Conservation (phyloP, 352 stramenopile genomes). For the Saprolegnia diclina region DNA sequence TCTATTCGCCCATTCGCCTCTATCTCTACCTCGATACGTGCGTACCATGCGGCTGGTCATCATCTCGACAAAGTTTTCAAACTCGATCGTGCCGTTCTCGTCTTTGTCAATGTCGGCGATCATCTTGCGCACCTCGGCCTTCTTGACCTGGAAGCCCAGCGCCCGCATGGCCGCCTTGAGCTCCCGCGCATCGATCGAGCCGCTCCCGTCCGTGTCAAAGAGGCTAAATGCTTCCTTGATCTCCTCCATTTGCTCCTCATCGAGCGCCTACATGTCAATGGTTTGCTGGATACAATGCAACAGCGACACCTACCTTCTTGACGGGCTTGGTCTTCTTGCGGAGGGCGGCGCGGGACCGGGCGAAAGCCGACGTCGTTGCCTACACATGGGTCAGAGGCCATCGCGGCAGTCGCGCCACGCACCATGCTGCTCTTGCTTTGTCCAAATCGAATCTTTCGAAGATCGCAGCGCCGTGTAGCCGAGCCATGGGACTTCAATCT, state of each 20-base stretch:
- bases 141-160: constrained; percentile 91
- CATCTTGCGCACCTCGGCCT: constrained; percentile 89
- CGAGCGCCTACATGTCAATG: constrained; percentile 43
- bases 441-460: background rate
- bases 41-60: constrained; percentile 90
- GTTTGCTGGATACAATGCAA: background rate
- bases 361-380: constrained; percentile 55
- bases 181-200: constrained; percentile 89
- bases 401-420: too few species aligned
- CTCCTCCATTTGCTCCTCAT: constrained; percentile 91
- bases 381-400: too few species aligned
- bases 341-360: constrained; percentile 48
- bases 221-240: constrained; percentile 93
- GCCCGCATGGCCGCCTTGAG: constrained; percentile 93
- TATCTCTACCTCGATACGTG: background rate
- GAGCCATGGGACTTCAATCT: too few species aligned
- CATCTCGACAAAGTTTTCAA: constrained; percentile 94
- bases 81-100: constrained; percentile 79
- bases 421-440: too few species aligned
- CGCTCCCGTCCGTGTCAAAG: constrained; percentile 90
- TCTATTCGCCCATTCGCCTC: constrained; percentile 34
- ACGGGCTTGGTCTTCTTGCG: constrained; percentile 47
- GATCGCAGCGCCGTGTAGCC: too few species aligned
- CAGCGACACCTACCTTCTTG: constrained; percentile 50
- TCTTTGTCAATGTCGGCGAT: constrained; percentile 93